Evolutionary conservation across 2,329 filamentous ascomycete genomes (phyloP).

Genomic region (Falciphora oryzae): DNA sequence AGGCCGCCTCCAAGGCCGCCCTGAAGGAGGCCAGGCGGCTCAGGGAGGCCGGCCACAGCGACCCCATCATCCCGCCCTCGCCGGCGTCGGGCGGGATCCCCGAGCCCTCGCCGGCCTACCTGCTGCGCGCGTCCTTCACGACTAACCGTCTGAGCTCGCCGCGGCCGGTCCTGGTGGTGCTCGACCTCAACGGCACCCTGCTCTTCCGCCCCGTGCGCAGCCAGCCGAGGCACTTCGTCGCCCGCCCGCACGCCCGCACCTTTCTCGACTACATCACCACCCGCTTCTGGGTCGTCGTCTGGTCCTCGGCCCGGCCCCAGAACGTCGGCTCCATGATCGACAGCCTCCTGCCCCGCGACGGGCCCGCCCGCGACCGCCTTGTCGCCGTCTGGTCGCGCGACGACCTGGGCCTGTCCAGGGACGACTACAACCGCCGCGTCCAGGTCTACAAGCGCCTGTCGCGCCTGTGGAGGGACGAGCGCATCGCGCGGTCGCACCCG

Average conservation of each 20-base stretch:
- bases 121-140: slow-evolving; percentile 43
- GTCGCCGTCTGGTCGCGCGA: slow-evolving; percentile 75
- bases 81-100: slow-evolving; percentile 53
- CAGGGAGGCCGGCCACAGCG: slow-evolving; percentile 14
- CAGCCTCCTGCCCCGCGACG: slow-evolving; percentile 48
- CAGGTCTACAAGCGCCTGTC: slow-evolving; percentile 87
- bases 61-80: slow-evolving; percentile 27
- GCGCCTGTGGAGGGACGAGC: slow-evolving; percentile 58
- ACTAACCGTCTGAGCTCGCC: slow-evolving; percentile 38
- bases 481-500: slow-evolving; percentile 40
- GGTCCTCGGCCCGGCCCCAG: slow-evolving; percentile 74
- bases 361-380: slow-evolving; percentile 32
- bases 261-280: slow-evolving; percentile 72
- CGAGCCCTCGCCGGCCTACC: slow-evolving; percentile 53
- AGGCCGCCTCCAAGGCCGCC: slow-evolving; percentile 8
- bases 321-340: slow-evolving; percentile 68
- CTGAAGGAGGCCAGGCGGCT: slow-evolving; percentile 6
- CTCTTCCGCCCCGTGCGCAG: slow-evolving; percentile 59
- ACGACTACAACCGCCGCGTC: slow-evolving; percentile 64
- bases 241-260: slow-evolving; percentile 58
- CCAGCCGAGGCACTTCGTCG: slow-evolving; percentile 48
- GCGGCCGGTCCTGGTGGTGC: slow-evolving; percentile 68
- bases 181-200: slow-evolving; percentile 92
- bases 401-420: slow-evolving; percentile 57
- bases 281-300: slow-evolving; percentile 77